phyloP scores from a whole-genome alignment of 495 filamentous ascomycete species.

The Tuber brumale region DNA sequence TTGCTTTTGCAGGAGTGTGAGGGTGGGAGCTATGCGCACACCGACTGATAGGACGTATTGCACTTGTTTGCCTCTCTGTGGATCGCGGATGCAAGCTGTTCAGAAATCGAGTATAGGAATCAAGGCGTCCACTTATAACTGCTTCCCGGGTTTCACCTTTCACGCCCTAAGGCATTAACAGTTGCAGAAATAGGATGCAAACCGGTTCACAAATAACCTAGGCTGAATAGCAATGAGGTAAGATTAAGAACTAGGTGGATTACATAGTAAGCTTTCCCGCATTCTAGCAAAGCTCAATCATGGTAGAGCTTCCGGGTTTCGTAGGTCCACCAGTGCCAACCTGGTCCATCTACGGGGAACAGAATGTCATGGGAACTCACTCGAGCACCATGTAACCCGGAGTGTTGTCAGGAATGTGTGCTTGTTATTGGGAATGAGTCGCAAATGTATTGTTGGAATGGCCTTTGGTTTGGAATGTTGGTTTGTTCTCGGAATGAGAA shows the following conservation, averaged over 20 bases:
- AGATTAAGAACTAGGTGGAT: not conserved
- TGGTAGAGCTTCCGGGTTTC: not conserved
- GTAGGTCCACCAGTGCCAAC: not conserved
- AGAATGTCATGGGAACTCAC: not conserved
- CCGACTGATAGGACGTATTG: not conserved
- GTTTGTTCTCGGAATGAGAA: too few species aligned
- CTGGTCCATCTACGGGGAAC: not conserved
- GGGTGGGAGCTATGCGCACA: not conserved
- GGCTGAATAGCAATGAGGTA: not conserved
- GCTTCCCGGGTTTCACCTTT: not conserved
- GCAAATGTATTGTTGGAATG: too few species aligned
- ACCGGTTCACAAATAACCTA: not conserved
- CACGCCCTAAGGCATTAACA: not conserved
- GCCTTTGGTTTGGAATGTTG: too few species aligned
- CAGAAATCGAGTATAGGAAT: not conserved
- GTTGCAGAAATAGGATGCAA: not conserved
- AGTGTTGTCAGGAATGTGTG: too few species aligned
- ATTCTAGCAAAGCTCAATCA: not conserved
- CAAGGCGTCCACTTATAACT: not conserved
- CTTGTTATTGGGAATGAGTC: too few species aligned
- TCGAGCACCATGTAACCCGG: not conserved
- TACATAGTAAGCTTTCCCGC: not conserved
- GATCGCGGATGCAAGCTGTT: not conserved
- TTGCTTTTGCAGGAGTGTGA: not conserved
- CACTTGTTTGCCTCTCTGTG: not conserved